phyloP scores from a whole-genome alignment of 2,329 filamentous ascomycete genomes.

The Mycosphaerella arachidis region DNA sequence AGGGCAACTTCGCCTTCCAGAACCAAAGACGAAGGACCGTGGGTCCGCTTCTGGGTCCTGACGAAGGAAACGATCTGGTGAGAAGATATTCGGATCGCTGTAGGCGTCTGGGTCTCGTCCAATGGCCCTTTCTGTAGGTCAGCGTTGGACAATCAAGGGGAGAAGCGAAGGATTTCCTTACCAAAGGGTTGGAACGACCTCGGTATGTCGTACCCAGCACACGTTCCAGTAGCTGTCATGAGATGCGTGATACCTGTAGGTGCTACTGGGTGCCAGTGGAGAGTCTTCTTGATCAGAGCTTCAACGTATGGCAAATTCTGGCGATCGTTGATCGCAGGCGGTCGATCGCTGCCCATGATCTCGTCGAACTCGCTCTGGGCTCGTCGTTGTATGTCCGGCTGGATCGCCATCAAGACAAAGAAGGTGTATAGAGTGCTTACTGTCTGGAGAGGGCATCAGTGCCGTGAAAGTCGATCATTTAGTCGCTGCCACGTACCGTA shows the following conservation, averaged over 20 bases:
- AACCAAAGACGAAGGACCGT: conserved; percentile 18
- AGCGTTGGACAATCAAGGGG: neutral
- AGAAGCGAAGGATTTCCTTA: neutral
- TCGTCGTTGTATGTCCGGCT: conserved; percentile 25
- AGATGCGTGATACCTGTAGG: conserved; percentile 41
- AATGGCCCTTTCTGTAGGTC: conserved; percentile 30
- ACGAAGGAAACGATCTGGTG: conserved; percentile 45
- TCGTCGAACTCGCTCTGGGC: conserved; percentile 32
- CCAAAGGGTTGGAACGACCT: conserved; percentile 21
- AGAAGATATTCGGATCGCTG: conserved; percentile 41
- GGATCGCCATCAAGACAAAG: conserved; percentile 31
- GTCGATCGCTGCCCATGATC: conserved; percentile 24
- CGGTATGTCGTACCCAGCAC: conserved; percentile 15
- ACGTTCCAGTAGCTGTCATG: conserved; percentile 23
- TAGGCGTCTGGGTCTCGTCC: conserved; percentile 41
- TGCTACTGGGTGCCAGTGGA: conserved; percentile 33
- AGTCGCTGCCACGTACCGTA: no score
- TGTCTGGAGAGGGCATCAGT: neutral
- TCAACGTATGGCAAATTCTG: conserved; percentile 29
- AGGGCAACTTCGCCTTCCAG: conserved; percentile 16
- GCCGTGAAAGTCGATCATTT: no score
- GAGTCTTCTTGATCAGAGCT: conserved; percentile 32
- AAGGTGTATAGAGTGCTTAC: conserved; percentile 30
- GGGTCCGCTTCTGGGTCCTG: conserved; percentile 44
- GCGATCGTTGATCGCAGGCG: conserved; percentile 30